These are phyloP conservation scores for Bolboschoenus planiculmis DNA, from an alignment of 176 grass and related monocot species.

Conservation along the genomic window DNA sequence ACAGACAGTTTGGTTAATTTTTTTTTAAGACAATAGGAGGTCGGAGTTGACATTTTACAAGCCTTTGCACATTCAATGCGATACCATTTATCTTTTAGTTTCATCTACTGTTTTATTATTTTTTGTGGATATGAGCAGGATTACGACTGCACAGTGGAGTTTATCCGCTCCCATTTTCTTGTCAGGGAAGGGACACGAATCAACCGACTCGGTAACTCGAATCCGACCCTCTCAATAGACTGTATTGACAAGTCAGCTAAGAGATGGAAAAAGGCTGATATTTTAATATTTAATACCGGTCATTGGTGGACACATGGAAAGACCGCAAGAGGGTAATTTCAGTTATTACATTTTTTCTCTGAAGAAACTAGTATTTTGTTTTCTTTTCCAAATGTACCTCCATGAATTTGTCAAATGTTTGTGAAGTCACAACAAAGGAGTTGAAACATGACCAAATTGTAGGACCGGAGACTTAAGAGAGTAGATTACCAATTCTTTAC, in stretches of 20 bases:
- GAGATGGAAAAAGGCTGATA: constrained; percentile 70
- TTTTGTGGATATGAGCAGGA: constrained; percentile 40
- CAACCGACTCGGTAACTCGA: constrained; percentile 62
- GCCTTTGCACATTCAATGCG: neutral
- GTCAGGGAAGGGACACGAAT: constrained; percentile 58
- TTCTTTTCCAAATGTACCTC: neutral
- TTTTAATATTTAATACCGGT: constrained; percentile 93
- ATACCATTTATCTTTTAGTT: neutral
- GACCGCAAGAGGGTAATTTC: constrained; percentile 68
- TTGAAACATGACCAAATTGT: neutral
- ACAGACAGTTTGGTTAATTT: neutral
- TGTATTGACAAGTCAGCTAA: constrained; percentile 69
- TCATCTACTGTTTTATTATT: neutral
- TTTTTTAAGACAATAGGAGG: neutral
- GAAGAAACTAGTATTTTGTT: neutral
- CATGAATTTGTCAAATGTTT: neutral
- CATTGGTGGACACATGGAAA: constrained; percentile 99
- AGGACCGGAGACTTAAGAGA: neutral
- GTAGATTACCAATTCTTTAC: neutral
- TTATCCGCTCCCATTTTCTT: constrained; percentile 93
- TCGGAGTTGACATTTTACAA: neutral
- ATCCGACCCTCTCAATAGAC: constrained; percentile 80
- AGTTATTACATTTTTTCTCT: neutral
- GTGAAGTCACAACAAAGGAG: neutral
- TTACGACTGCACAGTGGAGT: constrained; percentile 80